Conservation (phyloP, 2,329 filamentous ascomycete species). For the Sarocladium kiliense region DNA sequence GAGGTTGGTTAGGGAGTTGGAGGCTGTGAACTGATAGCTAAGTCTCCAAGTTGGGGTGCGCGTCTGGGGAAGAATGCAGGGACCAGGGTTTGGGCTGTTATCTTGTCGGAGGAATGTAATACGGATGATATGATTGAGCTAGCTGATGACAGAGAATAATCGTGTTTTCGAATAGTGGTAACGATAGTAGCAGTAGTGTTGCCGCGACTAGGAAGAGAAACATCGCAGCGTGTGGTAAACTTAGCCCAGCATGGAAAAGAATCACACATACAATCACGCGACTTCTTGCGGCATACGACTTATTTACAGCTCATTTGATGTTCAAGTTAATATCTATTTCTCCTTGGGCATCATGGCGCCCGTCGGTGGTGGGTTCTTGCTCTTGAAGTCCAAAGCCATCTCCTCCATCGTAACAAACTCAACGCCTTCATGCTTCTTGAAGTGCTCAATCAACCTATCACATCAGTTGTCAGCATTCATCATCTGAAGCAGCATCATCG, state of each 20-base stretch:
- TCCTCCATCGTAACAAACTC: conserved; percentile 67
- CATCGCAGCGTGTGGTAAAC: too few species aligned
- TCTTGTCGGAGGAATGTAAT: neutral
- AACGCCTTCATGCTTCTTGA: conserved; percentile 56
- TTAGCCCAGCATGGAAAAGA: too few species aligned
- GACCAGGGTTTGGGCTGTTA: neutral
- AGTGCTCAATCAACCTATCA: conserved; percentile 54
- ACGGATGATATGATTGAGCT: neutral
- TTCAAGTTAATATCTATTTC: conserved; percentile 23
- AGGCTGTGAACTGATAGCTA: too few species aligned
- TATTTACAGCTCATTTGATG: too few species aligned
- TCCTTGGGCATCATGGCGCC: conserved; percentile 58
- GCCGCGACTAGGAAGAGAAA: too few species aligned
- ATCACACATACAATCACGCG: too few species aligned
- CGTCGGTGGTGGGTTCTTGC: conserved; percentile 49
- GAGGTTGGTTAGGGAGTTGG: neutral
- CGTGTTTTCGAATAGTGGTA: too few species aligned
- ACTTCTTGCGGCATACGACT: too few species aligned
- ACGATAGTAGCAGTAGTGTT: neutral
- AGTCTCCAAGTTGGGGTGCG: neutral
- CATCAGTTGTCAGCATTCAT: neutral
- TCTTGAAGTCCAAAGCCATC: conserved; percentile 70
- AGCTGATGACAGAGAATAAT: too few species aligned
- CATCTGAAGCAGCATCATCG: too few species aligned
- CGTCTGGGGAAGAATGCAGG: conserved; percentile 5